A percentile compares a stretch with the other conserved stretches of the same genome.
Conservation (phyloP, 23 red algal genomes). For the Gracilaria domingensis region DNA sequence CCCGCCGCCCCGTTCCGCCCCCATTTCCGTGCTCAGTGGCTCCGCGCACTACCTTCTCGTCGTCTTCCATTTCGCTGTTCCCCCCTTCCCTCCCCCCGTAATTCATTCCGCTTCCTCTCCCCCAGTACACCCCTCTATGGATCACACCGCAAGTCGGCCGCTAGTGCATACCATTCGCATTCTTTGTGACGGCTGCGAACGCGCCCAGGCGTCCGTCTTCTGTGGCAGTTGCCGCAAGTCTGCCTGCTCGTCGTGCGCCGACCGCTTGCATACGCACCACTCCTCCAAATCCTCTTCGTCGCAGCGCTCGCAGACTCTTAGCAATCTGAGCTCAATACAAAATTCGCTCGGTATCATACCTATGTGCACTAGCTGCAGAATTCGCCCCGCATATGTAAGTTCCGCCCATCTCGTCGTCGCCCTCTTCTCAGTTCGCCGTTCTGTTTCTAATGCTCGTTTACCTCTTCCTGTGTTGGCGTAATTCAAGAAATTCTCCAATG, state of each 20-base stretch:
- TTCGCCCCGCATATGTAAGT: slow-evolving; percentile 44
- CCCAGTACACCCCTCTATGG: too few relatives aligned
- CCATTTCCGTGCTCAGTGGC: not conserved
- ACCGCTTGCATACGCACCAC: slow-evolving; percentile 40
- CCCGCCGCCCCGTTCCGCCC: not conserved
- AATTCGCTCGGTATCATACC: slow-evolving; percentile 23
- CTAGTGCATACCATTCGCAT: slow-evolving; percentile 33
- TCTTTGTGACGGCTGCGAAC: slow-evolving; percentile 60
- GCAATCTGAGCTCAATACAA: slow-evolving; percentile 5
- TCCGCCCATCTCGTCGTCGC: not conserved
- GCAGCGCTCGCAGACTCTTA: not conserved
- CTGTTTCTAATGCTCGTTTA: not conserved
- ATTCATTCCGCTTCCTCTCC: not conserved
- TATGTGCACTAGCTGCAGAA: slow-evolving; percentile 16
- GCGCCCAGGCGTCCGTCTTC: slow-evolving; percentile 23
- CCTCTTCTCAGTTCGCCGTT: not conserved
- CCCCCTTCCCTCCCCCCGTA: not conserved
- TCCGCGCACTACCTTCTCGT: too few relatives aligned
- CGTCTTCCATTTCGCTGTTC: too few relatives aligned
- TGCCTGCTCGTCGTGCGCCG: slow-evolving; percentile 24
- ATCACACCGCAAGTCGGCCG: slow-evolving; percentile 8
- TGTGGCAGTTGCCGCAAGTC: slow-evolving; percentile 32
- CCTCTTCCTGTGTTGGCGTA: not conserved
- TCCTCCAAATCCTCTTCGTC: not conserved
- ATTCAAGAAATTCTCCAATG: not conserved